phyloP scores from a whole-genome alignment of 1,284 basidiomycete species.

The Malassezia obtusa region DNA sequence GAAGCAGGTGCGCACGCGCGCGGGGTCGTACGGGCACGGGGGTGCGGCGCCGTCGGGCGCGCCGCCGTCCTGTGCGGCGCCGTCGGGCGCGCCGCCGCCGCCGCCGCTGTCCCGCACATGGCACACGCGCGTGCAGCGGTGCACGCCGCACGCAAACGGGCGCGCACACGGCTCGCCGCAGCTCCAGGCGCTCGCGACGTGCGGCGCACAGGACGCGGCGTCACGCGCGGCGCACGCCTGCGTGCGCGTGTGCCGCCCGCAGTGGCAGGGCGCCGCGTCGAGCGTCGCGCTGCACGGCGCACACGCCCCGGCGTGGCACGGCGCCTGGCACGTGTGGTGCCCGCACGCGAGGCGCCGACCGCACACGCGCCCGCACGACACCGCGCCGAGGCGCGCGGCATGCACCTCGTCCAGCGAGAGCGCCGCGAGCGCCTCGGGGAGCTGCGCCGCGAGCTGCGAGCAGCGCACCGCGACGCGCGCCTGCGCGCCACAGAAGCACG shows the following conservation, averaged over 20 bases:
- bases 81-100: too few relatives aligned
- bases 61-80: too few relatives aligned
- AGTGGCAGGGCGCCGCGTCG: constrained; percentile 31
- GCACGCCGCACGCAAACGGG: constrained; percentile 35
- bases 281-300: constrained; percentile 24
- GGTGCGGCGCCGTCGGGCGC: too few relatives aligned
- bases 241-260: constrained; percentile 28
- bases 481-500: constrained; percentile 42
- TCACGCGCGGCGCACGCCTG: constrained; percentile 38
- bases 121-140: constrained; percentile 32
- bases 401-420: constrained; percentile 4
- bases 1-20: constrained; percentile 30
- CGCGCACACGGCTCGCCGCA: constrained; percentile 30
- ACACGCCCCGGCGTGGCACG: constrained; percentile 39
- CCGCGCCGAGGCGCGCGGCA: constrained; percentile 12
- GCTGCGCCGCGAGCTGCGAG: constrained; percentile 29
- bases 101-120: constrained; percentile 23
- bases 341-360: constrained; percentile 36
- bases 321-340: constrained; percentile 26
- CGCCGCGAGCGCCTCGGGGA: constrained; percentile 15
- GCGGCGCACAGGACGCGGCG: constrained; percentile 17
- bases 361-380: constrained; percentile 37
- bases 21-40: constrained; percentile 37
- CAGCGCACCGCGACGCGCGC: constrained; percentile 29
- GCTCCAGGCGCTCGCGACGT: constrained; percentile 13